Percentiles rank a stretch among this genome's conserved stretches.
Evolutionary conservation across 2,329 filamentous ascomycete species (phyloP).

Genomic region (Helminthosporium solani): DNA sequence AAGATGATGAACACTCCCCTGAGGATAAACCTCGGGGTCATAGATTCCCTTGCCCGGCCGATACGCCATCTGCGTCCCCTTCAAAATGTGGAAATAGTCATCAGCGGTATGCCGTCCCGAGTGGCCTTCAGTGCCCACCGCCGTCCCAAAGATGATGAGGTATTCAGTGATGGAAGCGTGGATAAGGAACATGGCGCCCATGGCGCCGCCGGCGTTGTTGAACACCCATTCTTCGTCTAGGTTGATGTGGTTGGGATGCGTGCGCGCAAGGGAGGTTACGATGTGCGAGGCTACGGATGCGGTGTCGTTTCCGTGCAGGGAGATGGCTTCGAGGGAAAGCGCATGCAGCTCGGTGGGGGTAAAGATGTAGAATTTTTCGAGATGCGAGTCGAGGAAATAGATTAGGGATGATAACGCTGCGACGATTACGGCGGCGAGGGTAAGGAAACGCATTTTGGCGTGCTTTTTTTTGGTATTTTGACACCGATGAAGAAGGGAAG

Average conservation of each 20-base stretch:
- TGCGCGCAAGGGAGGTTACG: constrained; percentile 60
- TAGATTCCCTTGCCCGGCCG: constrained; percentile 60
- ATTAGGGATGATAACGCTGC: constrained; percentile 24
- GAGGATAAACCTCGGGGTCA: constrained; percentile 67
- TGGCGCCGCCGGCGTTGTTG: constrained; percentile 87
- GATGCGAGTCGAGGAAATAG: constrained; percentile 31
- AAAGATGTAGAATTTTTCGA: constrained; percentile 69
- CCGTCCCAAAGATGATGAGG: constrained; percentile 49
- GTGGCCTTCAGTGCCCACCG: constrained; percentile 84
- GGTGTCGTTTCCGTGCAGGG: constrained; percentile 73
- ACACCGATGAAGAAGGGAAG: not conserved
- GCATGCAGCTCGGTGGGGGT: constrained; percentile 66
- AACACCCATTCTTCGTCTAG: constrained; percentile 81
- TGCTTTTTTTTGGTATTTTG: too few species aligned
- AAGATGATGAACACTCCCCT: constrained; percentile 71
- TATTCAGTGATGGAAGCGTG: constrained; percentile 81
- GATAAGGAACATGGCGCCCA: constrained; percentile 89
- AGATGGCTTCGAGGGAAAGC: constrained; percentile 65
- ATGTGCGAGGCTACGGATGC: constrained; percentile 68
- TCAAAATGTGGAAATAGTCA: constrained; percentile 92
- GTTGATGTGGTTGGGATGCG: constrained; percentile 57
- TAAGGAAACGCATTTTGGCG: constrained; percentile 21
- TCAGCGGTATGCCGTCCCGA: constrained; percentile 85
- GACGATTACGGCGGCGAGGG: constrained; percentile 23
- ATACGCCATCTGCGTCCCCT: constrained; percentile 75